These are phyloP conservation scores for Hanseniaspora vineae DNA, from an alignment of 805 yeast genomes.

Conservation along the genomic window DNA sequence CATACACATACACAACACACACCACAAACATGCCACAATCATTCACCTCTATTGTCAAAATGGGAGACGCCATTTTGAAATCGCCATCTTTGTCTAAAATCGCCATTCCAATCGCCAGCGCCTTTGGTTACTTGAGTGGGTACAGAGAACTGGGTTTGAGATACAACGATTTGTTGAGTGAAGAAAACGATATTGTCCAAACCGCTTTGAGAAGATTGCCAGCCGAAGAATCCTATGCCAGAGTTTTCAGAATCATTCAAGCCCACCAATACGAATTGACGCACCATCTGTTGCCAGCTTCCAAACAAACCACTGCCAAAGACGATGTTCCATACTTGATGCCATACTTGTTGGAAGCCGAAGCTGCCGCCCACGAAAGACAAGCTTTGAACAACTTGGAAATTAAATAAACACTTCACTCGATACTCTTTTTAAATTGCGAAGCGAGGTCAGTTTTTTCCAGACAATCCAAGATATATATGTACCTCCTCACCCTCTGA, in stretches of 20 bases:
- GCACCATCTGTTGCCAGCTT: slow-evolving; percentile 73
- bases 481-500: too few relatives aligned
- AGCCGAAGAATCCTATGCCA: slow-evolving; percentile 69
- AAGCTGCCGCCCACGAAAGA: slow-evolving; percentile 82
- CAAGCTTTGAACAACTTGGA: slow-evolving; percentile 73
- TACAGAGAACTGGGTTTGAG: slow-evolving; percentile 92
- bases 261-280: slow-evolving; percentile 82
- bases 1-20: too few relatives aligned
- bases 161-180: slow-evolving; percentile 76
- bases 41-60: slow-evolving; percentile 56
- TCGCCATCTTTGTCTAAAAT: slow-evolving; percentile 68
- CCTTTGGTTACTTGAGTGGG: slow-evolving; percentile 65
- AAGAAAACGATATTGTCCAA: slow-evolving; percentile 79
- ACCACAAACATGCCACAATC: slow-evolving; percentile 25
- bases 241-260: slow-evolving; percentile 83
- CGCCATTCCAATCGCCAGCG: slow-evolving; percentile 67
- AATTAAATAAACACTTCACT: slow-evolving; percentile 15
- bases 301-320: slow-evolving; percentile 63
- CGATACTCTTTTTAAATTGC: neutral
- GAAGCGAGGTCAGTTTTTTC: too few relatives aligned
- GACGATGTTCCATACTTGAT: slow-evolving; percentile 74
- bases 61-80: slow-evolving; percentile 67
- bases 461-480: neutral
- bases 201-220: slow-evolving; percentile 85
- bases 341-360: slow-evolving; percentile 88